These are phyloP conservation scores for Epichloe uncinata DNA, from an alignment of 2,329 filamentous ascomycete genomes.

Conservation along the genomic window DNA sequence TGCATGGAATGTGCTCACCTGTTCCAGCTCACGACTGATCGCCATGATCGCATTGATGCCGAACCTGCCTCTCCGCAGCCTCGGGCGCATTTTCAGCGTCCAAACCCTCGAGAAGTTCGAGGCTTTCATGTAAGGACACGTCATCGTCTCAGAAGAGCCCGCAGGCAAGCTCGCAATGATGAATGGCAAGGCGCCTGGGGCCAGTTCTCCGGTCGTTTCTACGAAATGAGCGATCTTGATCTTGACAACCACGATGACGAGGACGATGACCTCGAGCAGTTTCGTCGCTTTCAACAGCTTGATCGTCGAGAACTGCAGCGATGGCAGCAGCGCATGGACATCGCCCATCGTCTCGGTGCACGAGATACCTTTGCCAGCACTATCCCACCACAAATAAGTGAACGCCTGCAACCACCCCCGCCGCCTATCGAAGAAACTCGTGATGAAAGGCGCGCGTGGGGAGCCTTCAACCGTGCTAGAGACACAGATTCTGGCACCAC, in stretches of 20 bases:
- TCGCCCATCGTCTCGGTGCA: conserved; percentile 68
- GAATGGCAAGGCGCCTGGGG: conserved; percentile 87
- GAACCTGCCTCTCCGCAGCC: conserved; percentile 20
- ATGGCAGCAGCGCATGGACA: conserved; percentile 74
- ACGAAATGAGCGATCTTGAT: conserved; percentile 38
- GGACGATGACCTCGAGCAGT: conserved; percentile 58
- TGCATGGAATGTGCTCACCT: conserved; percentile 66
- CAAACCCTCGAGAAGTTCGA: conserved; percentile 19
- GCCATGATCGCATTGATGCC: conserved; percentile 18
- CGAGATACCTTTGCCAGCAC: conserved; percentile 56
- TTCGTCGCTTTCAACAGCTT: conserved; percentile 38
- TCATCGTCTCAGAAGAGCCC: conserved; percentile 40
- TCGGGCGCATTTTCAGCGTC: conserved; percentile 15
- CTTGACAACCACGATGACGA: conserved; percentile 33
- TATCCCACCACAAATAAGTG: conserved; percentile 43
- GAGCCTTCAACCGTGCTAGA: conserved; percentile 74
- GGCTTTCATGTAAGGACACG: conserved; percentile 37
- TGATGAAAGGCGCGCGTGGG: conserved; percentile 79
- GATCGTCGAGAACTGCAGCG: conserved; percentile 50
- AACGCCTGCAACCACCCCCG: conserved; percentile 44
- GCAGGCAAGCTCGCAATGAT: conserved; percentile 53
- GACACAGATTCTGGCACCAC: conserved; percentile 45
- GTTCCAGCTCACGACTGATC: conserved; percentile 24
- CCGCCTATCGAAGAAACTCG: conserved; percentile 52
- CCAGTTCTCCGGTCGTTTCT: conserved; percentile 46